Conservation (phyloP, 2,329 filamentous ascomycete genomes). For the Pyrenophora tritici-repentis region DNA sequence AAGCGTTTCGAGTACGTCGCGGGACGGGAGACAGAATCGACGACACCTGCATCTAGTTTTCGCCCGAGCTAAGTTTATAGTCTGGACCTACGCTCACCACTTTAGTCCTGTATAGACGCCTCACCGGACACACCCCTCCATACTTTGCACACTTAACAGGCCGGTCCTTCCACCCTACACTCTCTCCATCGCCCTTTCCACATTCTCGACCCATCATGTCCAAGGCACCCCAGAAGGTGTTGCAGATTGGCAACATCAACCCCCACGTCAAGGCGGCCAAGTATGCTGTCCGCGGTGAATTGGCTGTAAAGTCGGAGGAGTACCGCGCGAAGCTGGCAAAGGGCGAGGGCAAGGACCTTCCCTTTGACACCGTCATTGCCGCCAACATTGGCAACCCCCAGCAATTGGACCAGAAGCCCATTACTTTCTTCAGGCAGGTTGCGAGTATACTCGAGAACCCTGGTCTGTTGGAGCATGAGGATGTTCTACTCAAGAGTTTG, state of each 20-base stretch:
- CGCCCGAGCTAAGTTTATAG: slow-evolving; percentile 14
- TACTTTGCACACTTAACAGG: slow-evolving; percentile 3
- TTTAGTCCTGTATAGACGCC: slow-evolving; percentile 13
- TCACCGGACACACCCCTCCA: slow-evolving; percentile 6
- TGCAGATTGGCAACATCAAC: slow-evolving; percentile 90
- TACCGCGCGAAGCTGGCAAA: slow-evolving; percentile 74
- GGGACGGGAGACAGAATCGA: slow-evolving; percentile 1
- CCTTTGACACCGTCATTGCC: slow-evolving; percentile 89
- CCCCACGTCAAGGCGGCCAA: slow-evolving; percentile 82
- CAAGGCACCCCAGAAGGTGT: slow-evolving; percentile 45
- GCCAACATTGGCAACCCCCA: slow-evolving; percentile 99
- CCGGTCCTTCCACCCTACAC: slow-evolving; percentile 3
- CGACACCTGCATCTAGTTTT: slow-evolving; percentile 11
- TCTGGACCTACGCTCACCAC: slow-evolving; percentile 22
- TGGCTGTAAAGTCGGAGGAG: slow-evolving; percentile 90
- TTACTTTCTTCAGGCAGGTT: slow-evolving; percentile 98
- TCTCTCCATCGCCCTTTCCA: not conserved
- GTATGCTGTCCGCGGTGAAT: slow-evolving; percentile 95
- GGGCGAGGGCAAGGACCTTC: slow-evolving; percentile 67
- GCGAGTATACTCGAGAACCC: slow-evolving; percentile 93
- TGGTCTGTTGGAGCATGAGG: slow-evolving; percentile 76
- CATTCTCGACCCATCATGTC: slow-evolving; percentile 52
- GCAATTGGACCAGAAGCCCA: slow-evolving; percentile 97
- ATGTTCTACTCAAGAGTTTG: slow-evolving; percentile 73
- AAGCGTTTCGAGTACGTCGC: slow-evolving; percentile 17